These are phyloP conservation scores for Colletotrichum eleusines DNA, from an alignment of 2,329 filamentous ascomycete genomes.

Conservation along the genomic window DNA sequence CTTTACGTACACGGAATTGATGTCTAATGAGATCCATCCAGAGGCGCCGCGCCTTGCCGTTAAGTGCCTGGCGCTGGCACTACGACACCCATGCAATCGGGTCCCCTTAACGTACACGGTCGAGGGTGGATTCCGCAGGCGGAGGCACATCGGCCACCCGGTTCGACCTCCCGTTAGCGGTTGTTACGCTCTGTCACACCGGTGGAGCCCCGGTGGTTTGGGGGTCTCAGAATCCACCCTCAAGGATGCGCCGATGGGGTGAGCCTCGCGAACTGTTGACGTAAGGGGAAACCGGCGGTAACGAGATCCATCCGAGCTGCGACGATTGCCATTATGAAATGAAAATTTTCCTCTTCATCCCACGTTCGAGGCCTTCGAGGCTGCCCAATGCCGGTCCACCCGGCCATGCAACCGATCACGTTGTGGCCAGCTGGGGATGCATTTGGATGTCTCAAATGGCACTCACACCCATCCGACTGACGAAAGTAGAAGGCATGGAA, in stretches of 20 bases:
- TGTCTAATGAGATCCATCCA: constrained; percentile 44
- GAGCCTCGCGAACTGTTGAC: constrained; percentile 42
- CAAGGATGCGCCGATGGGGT: constrained; percentile 31
- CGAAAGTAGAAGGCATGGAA: constrained; percentile 37
- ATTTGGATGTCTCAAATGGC: constrained; percentile 29
- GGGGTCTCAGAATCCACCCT: constrained; percentile 13
- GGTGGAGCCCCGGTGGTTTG: constrained; percentile 33
- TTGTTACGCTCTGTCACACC: constrained; percentile 28
- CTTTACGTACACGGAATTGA: constrained; percentile 42
- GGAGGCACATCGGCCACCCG: constrained; percentile 40
- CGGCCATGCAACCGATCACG: constrained; percentile 22
- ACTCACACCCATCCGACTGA: constrained; percentile 31
- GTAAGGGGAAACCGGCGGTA: constrained; percentile 41
- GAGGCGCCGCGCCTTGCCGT: constrained; percentile 40
- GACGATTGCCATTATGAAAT: constrained; percentile 33
- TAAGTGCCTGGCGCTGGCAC: constrained; percentile 40
- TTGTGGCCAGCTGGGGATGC: constrained; percentile 18
- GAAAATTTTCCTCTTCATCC: constrained; percentile 33
- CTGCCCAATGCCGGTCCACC: constrained; percentile 2
- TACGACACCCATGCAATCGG: constrained; percentile 40
- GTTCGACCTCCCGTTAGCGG: constrained; percentile 40
- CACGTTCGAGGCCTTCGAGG: neutral
- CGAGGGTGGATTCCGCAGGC: constrained; percentile 30
- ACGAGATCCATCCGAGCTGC: constrained; percentile 39
- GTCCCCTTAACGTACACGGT: constrained; percentile 43